Base-by-base conservation (phyloP, 148 eudicot species). In the Diospyros lotus region DNA sequence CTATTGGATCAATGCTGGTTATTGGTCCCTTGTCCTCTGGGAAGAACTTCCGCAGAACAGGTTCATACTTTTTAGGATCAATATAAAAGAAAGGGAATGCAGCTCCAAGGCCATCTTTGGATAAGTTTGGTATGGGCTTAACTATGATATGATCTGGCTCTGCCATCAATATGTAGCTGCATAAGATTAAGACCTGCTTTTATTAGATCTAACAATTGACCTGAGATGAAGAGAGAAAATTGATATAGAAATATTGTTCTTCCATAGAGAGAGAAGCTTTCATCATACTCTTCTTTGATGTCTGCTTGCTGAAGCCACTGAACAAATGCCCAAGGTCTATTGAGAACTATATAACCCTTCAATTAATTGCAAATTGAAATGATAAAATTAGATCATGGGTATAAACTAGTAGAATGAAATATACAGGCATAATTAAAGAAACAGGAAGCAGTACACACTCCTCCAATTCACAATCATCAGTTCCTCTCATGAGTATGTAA, bases 311-410 rank as follows among this genome's bases (percentile, higher is more conserved):
- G 83, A 84, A 96, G 95, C 99, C 99, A 96, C 69, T 96, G 99
- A 10, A 96, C 99, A 82, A 96, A 96, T 61, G 99, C 99, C 98
- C 98, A 93, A 73, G 99, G 99, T 82, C 99, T 93, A 81, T 96
- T 96, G 52, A 96, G 93, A 69, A 96, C 99, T 75, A 96, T 91
- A 83, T 96, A 93, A 66, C 99, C 99, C 99, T 95, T 83, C 66
- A 81, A 76, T 77, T 63, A 74, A 67, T 72, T 12, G 73, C 17
- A 17, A 48, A 63, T 67, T 40, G 51, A 68, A 61, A 72, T 70
- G 69, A 52, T 54, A 2, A 69, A 66, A 28, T 14, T 48, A 28
- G 11, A 53, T 17, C 58, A 44, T 45, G 42, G 13, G 28, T 28
- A 2, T 18, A 14, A 61, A 48, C 8, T 14, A 38, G 40, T 13